Evolutionary conservation across 2,329 filamentous ascomycete species (phyloP).

Genomic region (Myrmaecium sp.): DNA sequence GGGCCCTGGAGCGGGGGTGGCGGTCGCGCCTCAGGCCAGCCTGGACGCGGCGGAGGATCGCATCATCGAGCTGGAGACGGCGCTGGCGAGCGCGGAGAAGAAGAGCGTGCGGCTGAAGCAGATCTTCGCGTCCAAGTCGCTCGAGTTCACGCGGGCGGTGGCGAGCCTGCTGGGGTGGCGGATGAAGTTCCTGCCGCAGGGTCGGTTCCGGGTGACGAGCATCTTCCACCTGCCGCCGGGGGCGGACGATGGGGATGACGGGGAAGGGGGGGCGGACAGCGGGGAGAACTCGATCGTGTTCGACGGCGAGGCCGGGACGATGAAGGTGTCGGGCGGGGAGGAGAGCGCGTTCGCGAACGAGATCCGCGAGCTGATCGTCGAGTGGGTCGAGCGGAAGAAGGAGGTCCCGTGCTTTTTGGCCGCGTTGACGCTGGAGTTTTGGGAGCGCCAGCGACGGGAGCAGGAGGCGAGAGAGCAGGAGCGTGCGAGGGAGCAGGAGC

Average conservation of each 20-base stretch:
- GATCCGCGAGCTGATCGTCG: slow-evolving; percentile 75
- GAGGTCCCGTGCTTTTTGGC: slow-evolving; percentile 89
- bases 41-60: slow-evolving; percentile 62
- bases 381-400: slow-evolving; percentile 88
- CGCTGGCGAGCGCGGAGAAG: slow-evolving; percentile 53
- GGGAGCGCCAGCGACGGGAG: slow-evolving; percentile 33
- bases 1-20: slow-evolving; percentile 21
- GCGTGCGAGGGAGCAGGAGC: no score
- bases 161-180: slow-evolving; percentile 87
- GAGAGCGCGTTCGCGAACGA: slow-evolving; percentile 71
- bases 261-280: slow-evolving; percentile 1
- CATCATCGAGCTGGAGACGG: slow-evolving; percentile 39
- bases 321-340: slow-evolving; percentile 91
- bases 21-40: slow-evolving; percentile 58
- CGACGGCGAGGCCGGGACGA: slow-evolving; percentile 84
- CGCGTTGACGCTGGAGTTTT: slow-evolving; percentile 84
- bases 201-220: slow-evolving; percentile 79
- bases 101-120: slow-evolving; percentile 73
- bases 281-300: slow-evolving; percentile 50
- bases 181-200: slow-evolving; percentile 91
- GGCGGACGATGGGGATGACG: slow-evolving; percentile 39
- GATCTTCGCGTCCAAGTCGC: slow-evolving; percentile 78
- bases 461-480: no score
- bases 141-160: slow-evolving; percentile 91
- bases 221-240: slow-evolving; percentile 69